A percentile compares a stretch with the other conserved stretches of the same genome.
Evolutionary conservation across 441 rosid genomes (phyloP).

Genomic region (Corymbia citriodora): DNA sequence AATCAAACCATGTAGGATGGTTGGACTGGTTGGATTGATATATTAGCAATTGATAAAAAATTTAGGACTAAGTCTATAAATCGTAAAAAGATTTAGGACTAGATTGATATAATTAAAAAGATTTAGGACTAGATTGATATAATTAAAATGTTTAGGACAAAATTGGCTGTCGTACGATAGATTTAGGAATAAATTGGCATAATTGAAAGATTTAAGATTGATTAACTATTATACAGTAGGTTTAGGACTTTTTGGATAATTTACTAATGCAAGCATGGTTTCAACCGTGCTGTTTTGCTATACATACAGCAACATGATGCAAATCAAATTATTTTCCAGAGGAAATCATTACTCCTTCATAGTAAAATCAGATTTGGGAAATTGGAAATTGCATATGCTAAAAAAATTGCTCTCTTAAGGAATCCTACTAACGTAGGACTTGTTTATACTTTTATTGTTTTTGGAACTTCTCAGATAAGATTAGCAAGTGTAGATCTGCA

Average conservation of each 20-base stretch:
- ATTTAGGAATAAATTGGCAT: not conserved
- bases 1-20: too few relatives aligned
- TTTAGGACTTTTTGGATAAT: not conserved
- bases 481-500: constrained; percentile 77
- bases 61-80: too few relatives aligned
- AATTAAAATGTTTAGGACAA: not conserved
- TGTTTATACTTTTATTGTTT: not conserved
- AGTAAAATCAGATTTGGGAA: not conserved
- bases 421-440: not conserved
- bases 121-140: too few relatives aligned
- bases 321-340: not conserved
- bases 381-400: not conserved
- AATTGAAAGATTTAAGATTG: too few relatives aligned
- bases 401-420: not conserved
- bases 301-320: not conserved
- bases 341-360: not conserved
- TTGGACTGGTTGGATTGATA: too few relatives aligned
- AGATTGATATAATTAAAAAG: too few relatives aligned
- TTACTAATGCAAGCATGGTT: not conserved
- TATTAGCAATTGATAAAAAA: too few relatives aligned
- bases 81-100: too few relatives aligned
- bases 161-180: too few relatives aligned
- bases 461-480: constrained; percentile 42
- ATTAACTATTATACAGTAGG: too few relatives aligned
- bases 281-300: not conserved